Percentiles rank a stretch among this genome's conserved stretches.
These are phyloP conservation scores for Apiospora rasikravindrae DNA, from an alignment of 2,329 filamentous ascomycete genomes.

Conservation along the genomic window DNA sequence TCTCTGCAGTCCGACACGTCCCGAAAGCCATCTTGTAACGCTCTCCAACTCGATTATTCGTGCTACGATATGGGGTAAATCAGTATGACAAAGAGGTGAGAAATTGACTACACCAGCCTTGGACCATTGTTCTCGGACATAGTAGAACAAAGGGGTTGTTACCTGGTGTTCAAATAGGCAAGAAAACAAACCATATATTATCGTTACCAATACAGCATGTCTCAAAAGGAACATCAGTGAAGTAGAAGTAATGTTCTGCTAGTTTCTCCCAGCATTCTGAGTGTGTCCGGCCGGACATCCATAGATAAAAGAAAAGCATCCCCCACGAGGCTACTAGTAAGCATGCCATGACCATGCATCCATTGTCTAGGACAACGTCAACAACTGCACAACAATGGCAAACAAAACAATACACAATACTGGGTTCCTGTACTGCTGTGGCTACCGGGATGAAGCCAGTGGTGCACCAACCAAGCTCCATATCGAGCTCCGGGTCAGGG, in stretches of 20 bases:
- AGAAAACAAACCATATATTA: background rate
- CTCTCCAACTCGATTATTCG: too few relatives aligned
- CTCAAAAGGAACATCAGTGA: background rate
- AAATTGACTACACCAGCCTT: too few relatives aligned
- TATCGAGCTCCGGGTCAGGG: background rate
- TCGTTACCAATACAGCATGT: background rate
- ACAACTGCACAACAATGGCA: background rate
- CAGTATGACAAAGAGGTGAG: background rate
- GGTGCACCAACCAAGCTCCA: background rate
- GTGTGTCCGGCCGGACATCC: background rate
- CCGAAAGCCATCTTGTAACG: too few relatives aligned
- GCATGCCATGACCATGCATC: background rate
- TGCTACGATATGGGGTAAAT: background rate
- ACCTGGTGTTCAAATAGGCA: background rate
- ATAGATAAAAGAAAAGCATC: background rate
- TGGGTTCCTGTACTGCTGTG: background rate
- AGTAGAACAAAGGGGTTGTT: background rate
- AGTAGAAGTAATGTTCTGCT: background rate
- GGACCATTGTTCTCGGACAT: too few relatives aligned
- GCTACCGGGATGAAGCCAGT: background rate
- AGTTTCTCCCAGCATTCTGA: background rate
- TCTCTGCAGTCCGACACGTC: too few relatives aligned
- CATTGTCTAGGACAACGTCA: background rate
- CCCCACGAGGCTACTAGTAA: background rate
- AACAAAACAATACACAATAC: background rate